Evolutionary conservation across 345 rosid genomes (phyloP).

Genomic region (Durio zibethinus): DNA sequence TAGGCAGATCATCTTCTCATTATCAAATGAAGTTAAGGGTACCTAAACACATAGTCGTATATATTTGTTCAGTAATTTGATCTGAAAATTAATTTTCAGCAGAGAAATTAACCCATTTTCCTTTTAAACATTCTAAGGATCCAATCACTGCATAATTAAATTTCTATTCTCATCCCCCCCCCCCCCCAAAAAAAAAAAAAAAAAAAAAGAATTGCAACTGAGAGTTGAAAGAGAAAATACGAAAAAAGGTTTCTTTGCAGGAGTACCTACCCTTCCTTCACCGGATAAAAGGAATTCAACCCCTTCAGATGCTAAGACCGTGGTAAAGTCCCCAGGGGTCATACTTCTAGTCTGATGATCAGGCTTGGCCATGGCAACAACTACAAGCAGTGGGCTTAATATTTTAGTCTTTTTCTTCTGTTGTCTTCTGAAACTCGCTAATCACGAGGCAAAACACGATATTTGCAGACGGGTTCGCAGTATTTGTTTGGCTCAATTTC

Average conservation of each 20-base stretch:
- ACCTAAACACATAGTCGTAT: conserved; percentile 28
- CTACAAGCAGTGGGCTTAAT: not conserved
- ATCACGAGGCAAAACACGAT: not conserved
- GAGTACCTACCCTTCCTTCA: conserved; percentile 55
- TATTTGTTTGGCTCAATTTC: not conserved
- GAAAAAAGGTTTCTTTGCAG: not conserved
- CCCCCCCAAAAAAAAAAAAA: too few relatives aligned
- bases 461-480: not conserved
- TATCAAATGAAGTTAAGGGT: conserved; percentile 47
- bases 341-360: conserved; percentile 22
- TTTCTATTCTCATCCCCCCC: not conserved
- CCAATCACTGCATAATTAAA: not conserved
- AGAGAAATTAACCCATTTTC: not conserved
- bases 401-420: not conserved
- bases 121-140: not conserved
- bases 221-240: not conserved
- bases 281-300: conserved; percentile 56
- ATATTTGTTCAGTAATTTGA: not conserved
- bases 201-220: not conserved
- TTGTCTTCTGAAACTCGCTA: not conserved
- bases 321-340: conserved; percentile 30
- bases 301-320: conserved; percentile 48
- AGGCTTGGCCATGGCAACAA: conserved; percentile 36
- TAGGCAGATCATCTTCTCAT: conserved; percentile 52
- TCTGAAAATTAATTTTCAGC: not conserved